phyloP scores from a whole-genome alignment of 1,284 basidiomycete genomes.

The Cystobasidiaceae sp. region DNA sequence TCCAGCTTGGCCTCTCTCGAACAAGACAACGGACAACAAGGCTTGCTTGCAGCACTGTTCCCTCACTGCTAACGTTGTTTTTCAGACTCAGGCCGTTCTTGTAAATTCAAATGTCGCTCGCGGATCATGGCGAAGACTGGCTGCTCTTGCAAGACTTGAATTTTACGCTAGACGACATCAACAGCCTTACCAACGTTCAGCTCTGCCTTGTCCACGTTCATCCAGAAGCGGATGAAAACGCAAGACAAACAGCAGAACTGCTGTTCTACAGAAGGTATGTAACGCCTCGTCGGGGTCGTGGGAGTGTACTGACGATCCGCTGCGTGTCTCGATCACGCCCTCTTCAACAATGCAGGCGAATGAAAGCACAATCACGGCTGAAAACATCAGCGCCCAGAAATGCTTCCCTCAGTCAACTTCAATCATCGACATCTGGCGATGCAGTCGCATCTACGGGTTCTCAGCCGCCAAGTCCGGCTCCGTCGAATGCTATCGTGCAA shows the following conservation, averaged over 20 bases:
- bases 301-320: too few relatives aligned
- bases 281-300: neutral
- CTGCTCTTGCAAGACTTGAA: conserved; percentile 5
- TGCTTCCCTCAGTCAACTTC: too few relatives aligned
- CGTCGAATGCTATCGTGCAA: too few relatives aligned
- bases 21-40: too few relatives aligned
- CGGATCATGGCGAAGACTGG: neutral
- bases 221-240: conserved; percentile 17
- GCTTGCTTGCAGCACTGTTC: neutral
- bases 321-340: too few relatives aligned
- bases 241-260: conserved; percentile 12
- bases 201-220: conserved; percentile 23
- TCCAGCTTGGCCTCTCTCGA: too few relatives aligned
- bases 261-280: conserved; percentile 23
- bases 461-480: neutral
- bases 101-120: neutral
- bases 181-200: conserved; percentile 3
- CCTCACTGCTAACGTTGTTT: neutral
- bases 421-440: too few relatives aligned
- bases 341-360: neutral
- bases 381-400: too few relatives aligned
- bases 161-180: conserved; percentile 3
- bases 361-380: conserved; percentile 1
- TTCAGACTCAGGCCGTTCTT: neutral
- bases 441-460: too few relatives aligned